A percentile compares a stretch with the other conserved stretches of the same genome.
Conservation (phyloP, 352 stramenopile genomes). For the Phytophthora macrochlamydospora region DNA sequence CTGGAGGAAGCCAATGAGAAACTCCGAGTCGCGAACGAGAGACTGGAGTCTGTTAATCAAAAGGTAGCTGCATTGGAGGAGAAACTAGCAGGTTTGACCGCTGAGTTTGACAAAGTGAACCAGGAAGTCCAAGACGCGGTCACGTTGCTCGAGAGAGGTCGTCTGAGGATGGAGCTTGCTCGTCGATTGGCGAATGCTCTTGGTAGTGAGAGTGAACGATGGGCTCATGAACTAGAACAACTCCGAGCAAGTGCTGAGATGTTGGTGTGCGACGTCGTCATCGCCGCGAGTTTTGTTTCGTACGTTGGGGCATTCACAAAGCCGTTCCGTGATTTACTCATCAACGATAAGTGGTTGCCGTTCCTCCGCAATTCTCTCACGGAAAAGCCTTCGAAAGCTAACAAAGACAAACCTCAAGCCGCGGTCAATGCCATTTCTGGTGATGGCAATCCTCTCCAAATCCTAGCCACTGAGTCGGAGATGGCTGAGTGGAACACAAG, state of each 20-base stretch:
- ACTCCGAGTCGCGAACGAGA: conserved; percentile 82
- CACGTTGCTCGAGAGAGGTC: conserved; percentile 82
- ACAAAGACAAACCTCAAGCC: conserved; percentile 17
- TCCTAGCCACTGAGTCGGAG: conserved; percentile 78
- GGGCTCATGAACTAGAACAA: conserved; percentile 81
- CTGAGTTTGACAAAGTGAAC: conserved; percentile 89
- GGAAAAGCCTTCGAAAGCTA: conserved; percentile 14
- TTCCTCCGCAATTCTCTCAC: conserved; percentile 76
- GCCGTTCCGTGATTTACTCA: conserved; percentile 86
- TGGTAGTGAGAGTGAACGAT: conserved; percentile 93
- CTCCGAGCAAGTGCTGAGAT: conserved; percentile 77
- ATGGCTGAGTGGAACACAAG: conserved; percentile 87
- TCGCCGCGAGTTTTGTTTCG: conserved; percentile 93
- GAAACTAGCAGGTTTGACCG: conserved; percentile 80
- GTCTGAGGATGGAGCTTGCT: conserved; percentile 92
- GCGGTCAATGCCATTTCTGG: conserved; percentile 17
- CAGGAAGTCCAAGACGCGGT: conserved; percentile 91
- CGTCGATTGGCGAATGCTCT: conserved; percentile 91
- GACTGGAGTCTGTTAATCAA: conserved; percentile 85
- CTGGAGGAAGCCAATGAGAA: conserved; percentile 84
- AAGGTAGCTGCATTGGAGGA: conserved; percentile 91
- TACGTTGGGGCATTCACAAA: conserved; percentile 96
- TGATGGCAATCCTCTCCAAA: conserved; percentile 62
- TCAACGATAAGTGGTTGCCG: conserved; percentile 86
- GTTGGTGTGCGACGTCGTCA: conserved; percentile 90